Evolutionary conservation across 257 asterid genomes (phyloP).

Genomic region (Voacanga thouarsii): DNA sequence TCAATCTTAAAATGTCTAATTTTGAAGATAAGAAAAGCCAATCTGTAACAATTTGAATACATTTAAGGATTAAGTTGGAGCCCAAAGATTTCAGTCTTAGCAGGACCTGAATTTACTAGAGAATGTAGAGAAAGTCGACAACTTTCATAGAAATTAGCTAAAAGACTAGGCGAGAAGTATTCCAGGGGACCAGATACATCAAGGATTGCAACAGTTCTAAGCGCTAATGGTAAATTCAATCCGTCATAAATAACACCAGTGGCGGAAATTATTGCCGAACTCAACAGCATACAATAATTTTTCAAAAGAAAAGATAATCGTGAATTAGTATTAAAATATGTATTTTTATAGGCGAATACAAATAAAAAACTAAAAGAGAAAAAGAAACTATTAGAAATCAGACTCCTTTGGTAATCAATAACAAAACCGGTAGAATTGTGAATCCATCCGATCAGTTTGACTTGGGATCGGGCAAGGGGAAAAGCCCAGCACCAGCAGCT

Average conservation of each 20-base stretch:
- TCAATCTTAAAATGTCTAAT: not conserved
- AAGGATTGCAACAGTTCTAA: not conserved
- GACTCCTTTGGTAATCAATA: not conserved
- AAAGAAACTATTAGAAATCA: not conserved
- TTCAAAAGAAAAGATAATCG: not conserved
- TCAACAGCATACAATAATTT: not conserved
- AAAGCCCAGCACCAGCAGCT: conserved; percentile 83
- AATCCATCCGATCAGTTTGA: conserved; percentile 38
- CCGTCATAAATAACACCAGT: not conserved
- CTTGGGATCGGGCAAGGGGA: conserved; percentile 87
- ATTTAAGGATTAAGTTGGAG: too few species aligned
- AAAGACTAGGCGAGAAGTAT: not conserved
- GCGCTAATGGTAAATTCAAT: not conserved
- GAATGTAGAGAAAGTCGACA: not conserved
- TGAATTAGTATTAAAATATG: not conserved
- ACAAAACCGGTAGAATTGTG: conserved; percentile 1
- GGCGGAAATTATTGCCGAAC: not conserved
- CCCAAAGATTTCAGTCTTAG: not conserved
- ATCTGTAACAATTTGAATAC: not conserved
- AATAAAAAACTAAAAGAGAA: not conserved
- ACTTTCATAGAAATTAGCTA: not conserved
- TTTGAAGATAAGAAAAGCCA: not conserved
- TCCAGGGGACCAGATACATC: not conserved
- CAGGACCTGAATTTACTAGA: not conserved
- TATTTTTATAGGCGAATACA: not conserved